These are phyloP conservation scores for Penicillium crystallinum DNA, from an alignment of 495 filamentous ascomycete genomes.

Conservation along the genomic window DNA sequence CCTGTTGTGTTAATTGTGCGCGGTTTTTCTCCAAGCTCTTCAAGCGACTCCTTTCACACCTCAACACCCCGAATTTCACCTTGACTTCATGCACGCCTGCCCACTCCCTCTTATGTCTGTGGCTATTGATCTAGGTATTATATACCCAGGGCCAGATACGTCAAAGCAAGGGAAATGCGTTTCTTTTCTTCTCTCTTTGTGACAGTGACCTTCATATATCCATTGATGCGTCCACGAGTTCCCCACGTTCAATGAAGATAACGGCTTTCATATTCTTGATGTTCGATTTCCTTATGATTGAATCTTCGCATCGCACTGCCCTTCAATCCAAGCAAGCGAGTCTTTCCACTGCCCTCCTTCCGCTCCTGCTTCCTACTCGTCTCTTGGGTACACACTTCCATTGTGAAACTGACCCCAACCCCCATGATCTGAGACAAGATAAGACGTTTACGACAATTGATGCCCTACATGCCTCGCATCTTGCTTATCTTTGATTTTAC, in stretches of 20 bases:
- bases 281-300: slow-evolving; percentile 1
- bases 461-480: slow-evolving; percentile 5
- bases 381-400: not conserved
- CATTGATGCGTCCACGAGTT: slow-evolving; percentile 14
- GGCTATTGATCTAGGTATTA: not conserved
- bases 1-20: slow-evolving; percentile 17
- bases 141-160: not conserved
- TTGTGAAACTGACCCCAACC: not conserved
- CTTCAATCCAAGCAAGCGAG: slow-evolving; percentile 2
- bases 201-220: slow-evolving; percentile 2
- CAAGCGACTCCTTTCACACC: not conserved
- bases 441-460: slow-evolving; percentile 1
- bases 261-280: slow-evolving; percentile 6
- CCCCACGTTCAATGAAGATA: slow-evolving; percentile 22
- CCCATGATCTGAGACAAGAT: slow-evolving; percentile 1
- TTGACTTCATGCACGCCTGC: not conserved
- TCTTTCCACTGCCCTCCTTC: not conserved
- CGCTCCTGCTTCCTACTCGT: slow-evolving; percentile 1
- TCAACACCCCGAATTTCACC: not conserved
- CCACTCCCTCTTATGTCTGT: not conserved
- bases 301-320: not conserved
- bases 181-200: not conserved
- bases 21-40: slow-evolving; percentile 8
- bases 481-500: slow-evolving; percentile 1
- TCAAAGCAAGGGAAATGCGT: not conserved